These are phyloP conservation scores for Mrakiaceae sp. DNA, from an alignment of 1,284 basidiomycete species.

Conservation along the genomic window DNA sequence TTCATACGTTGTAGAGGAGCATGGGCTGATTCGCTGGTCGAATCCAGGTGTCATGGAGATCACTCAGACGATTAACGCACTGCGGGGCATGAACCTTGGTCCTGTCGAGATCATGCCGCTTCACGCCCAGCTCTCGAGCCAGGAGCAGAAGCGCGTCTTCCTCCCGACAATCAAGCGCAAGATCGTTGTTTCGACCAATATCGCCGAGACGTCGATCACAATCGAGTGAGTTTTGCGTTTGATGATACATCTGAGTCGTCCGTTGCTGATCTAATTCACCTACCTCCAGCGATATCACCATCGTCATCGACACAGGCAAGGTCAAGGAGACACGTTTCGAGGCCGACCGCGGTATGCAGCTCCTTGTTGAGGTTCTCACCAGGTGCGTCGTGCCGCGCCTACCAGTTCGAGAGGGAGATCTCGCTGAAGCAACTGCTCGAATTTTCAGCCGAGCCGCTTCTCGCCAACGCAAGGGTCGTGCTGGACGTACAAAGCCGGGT, in stretches of 20 bases:
- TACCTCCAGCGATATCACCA: conserved; percentile 60
- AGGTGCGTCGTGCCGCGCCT: conserved; percentile 17
- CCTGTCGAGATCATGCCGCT: conserved; percentile 61
- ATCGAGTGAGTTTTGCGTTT: conserved; percentile 38
- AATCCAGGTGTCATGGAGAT: conserved; percentile 75
- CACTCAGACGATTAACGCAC: conserved; percentile 60
- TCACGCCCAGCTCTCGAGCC: conserved; percentile 76
- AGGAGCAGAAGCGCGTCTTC: conserved; percentile 77
- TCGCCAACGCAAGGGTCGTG: conserved; percentile 74
- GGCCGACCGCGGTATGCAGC: conserved; percentile 59
- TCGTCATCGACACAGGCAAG: conserved; percentile 73
- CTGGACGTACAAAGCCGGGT: conserved; percentile 76
- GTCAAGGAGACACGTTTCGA: conserved; percentile 86
- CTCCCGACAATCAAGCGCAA: conserved; percentile 64
- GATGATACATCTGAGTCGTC: neutral
- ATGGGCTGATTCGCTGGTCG: conserved; percentile 31
- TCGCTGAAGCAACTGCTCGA: neutral
- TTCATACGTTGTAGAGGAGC: neutral
- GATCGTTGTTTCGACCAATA: conserved; percentile 69
- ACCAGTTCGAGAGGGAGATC: neutral
- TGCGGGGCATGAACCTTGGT: conserved; percentile 39
- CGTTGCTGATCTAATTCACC: neutral
- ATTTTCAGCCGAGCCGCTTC: conserved; percentile 57
- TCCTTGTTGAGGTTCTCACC: conserved; percentile 57
- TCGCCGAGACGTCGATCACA: conserved; percentile 73